A percentile compares a stretch with the other conserved stretches of the same genome.
Evolutionary conservation across 225 moss, liverwort and hornwort species (phyloP).

Genomic region (Physcomitrium patens): DNA sequence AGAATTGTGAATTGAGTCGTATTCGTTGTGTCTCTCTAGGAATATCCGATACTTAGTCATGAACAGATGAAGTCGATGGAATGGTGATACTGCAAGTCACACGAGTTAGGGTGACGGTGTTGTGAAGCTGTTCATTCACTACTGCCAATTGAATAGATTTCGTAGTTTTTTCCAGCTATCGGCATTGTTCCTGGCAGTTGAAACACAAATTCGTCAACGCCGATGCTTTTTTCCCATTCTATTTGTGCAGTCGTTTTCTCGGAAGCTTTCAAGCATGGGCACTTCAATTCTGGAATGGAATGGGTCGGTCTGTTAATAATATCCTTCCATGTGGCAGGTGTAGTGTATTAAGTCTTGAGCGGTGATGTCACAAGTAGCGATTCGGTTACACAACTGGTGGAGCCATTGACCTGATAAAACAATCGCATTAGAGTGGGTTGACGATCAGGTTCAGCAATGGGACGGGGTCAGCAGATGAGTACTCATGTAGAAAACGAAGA

Average conservation of each 20-base stretch:
- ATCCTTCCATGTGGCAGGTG: slow-evolving; percentile 11
- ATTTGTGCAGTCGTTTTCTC: background rate
- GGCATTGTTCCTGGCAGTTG: background rate
- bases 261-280: no score
- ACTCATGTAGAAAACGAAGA: slow-evolving; percentile 19
- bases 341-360: slow-evolving; percentile 1
- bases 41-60: background rate
- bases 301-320: no score
- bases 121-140: background rate
- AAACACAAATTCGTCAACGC: background rate
- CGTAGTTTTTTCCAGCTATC: background rate
- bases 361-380: background rate
- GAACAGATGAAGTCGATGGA: background rate
- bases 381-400: background rate
- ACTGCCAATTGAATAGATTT: no score
- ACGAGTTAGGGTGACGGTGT: background rate
- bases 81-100: background rate
- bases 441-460: slow-evolving; percentile 30
- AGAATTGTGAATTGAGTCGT: background rate
- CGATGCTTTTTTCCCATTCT: background rate
- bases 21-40: slow-evolving; percentile 1
- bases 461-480: slow-evolving; percentile 31
- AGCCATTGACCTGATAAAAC: background rate
- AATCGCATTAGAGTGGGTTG: background rate
- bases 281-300: background rate